phyloP scores from a whole-genome alignment of 139 green algal species.

The Auxenochlorella pyrenoidosa region DNA sequence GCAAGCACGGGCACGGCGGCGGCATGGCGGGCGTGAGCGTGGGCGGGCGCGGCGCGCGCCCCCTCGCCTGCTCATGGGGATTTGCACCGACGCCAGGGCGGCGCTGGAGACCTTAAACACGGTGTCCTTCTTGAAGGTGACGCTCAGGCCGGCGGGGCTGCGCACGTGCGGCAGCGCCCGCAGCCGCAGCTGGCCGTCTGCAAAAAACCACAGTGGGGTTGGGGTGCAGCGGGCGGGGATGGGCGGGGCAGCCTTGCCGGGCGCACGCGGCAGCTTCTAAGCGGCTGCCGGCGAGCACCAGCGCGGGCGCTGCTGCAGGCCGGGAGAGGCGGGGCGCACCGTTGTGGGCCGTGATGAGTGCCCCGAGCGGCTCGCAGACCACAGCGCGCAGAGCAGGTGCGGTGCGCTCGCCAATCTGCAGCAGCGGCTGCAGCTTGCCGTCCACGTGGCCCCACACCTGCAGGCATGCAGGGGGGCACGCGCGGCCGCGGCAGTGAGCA shows the following conservation, averaged over 20 bases:
- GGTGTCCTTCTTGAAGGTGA: background rate
- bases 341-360: slow-evolving; percentile 50
- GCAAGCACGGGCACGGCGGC: too few relatives aligned
- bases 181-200: slow-evolving; percentile 53
- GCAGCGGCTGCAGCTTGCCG: slow-evolving; percentile 34
- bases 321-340: background rate
- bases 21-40: too few relatives aligned
- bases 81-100: slow-evolving; percentile 1
- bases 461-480: background rate
- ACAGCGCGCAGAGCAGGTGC: slow-evolving; percentile 41
- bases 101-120: background rate
- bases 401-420: slow-evolving; percentile 39
- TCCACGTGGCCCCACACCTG: slow-evolving; percentile 46
- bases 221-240: background rate
- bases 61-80: slow-evolving; percentile 25
- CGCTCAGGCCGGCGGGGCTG: background rate
- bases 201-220: background rate
- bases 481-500: too few relatives aligned
- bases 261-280: too few relatives aligned
- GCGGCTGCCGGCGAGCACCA: too few relatives aligned
- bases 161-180: slow-evolving; percentile 28
- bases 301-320: background rate
- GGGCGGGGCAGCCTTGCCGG: too few relatives aligned
- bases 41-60: too few relatives aligned
- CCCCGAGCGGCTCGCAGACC: slow-evolving; percentile 50